phyloP scores from a whole-genome alignment of 2,329 filamentous ascomycete genomes.

The Colletotrichum karsti region DNA sequence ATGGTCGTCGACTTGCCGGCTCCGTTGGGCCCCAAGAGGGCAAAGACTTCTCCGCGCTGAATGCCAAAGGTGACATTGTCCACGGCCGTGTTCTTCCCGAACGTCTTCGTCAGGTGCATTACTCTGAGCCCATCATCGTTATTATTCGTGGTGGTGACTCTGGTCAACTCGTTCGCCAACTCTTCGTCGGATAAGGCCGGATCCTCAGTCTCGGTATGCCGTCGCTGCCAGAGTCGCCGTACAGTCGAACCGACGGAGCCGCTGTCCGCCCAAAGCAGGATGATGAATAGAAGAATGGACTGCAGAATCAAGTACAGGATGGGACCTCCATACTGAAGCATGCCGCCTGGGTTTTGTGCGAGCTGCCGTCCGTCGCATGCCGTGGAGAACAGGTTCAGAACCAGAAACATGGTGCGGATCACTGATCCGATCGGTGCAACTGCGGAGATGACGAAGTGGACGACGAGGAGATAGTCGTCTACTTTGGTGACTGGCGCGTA shows the following conservation, averaged over 20 bases:
- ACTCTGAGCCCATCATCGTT: constrained; percentile 77
- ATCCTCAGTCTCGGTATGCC: constrained; percentile 19
- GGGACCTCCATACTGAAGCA: constrained; percentile 82
- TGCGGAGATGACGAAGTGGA: constrained; percentile 78
- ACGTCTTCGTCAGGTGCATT: constrained; percentile 81
- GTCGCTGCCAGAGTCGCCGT: constrained; percentile 39
- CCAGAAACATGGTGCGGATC: constrained; percentile 76
- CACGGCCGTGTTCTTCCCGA: constrained; percentile 80
- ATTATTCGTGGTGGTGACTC: constrained; percentile 62
- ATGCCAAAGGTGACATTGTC: constrained; percentile 89
- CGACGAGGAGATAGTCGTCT: constrained; percentile 71
- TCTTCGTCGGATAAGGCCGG: constrained; percentile 60
- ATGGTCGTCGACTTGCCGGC: constrained; percentile 94
- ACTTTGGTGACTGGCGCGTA: constrained; percentile 77
- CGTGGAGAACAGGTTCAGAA: constrained; percentile 85
- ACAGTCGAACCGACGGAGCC: constrained; percentile 70
- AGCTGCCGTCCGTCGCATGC: constrained; percentile 74
- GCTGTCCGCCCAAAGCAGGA: constrained; percentile 84
- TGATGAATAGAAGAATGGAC: constrained; percentile 72
- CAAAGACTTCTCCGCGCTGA: constrained; percentile 83
- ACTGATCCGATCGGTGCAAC: constrained; percentile 82
- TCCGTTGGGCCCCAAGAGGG: constrained; percentile 88
- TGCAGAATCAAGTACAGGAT: constrained; percentile 86
- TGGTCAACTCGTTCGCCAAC: constrained; percentile 69
- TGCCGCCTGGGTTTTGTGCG: constrained; percentile 73